Conservation (phyloP, 495 filamentous ascomycete genomes). For the Clohesyomyces aquaticus region DNA sequence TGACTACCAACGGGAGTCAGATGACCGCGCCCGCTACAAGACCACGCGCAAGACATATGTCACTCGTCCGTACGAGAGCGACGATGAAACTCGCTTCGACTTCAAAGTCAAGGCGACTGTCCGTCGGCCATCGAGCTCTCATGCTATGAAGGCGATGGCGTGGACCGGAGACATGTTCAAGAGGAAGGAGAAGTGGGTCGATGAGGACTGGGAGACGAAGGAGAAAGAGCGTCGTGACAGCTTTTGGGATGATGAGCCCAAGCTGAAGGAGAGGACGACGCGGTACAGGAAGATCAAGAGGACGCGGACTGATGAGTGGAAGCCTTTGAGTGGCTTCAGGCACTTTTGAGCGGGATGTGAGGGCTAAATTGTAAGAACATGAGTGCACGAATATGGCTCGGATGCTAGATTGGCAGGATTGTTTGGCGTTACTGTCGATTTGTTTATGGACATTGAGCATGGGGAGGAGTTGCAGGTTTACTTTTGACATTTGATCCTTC, state of each 20-base stretch:
- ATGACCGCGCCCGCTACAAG: constrained; percentile 7
- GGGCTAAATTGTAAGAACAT: not conserved
- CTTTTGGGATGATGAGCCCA: constrained; percentile 15
- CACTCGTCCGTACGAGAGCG: not conserved
- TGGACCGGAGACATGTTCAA: constrained; percentile 24
- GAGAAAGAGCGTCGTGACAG: constrained; percentile 5
- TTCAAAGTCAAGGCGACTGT: constrained; percentile 22
- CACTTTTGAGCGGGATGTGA: constrained; percentile 2
- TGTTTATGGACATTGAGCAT: not conserved
- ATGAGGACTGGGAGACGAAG: constrained; percentile 20
- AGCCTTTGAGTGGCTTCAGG: constrained; percentile 28
- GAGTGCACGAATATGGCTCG: not conserved
- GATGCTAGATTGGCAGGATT: constrained; percentile 7
- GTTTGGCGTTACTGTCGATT: not conserved
- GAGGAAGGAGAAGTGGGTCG: constrained; percentile 18
- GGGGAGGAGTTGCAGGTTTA: too few relatives aligned
- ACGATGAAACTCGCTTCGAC: constrained; percentile 10
- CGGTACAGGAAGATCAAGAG: constrained; percentile 21
- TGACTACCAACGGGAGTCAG: constrained; percentile 1
- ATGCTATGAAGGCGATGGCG: not conserved
- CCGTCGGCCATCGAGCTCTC: constrained; percentile 13
- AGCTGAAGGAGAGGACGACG: constrained; percentile 10
- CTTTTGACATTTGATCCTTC: not conserved
- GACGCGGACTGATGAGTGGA: constrained; percentile 32
- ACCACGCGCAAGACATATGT: constrained; percentile 9